A percentile compares a stretch with the other conserved stretches of the same genome.
Conservation (phyloP, 768 basidiomycete genomes). For the Boletellus sp. region DNA sequence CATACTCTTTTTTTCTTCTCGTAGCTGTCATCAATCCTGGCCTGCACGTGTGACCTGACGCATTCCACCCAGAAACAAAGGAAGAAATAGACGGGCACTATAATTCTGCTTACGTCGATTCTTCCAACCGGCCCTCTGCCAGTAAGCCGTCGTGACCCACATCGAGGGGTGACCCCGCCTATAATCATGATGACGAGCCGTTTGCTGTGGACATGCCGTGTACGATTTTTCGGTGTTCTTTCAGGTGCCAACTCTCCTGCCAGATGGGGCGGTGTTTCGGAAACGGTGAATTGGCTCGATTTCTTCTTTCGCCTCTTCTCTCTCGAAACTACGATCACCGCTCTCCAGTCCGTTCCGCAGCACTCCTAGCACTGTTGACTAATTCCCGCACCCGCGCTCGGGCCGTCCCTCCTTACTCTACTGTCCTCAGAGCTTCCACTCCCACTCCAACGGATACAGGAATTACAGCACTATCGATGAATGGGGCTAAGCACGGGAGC, state of each 20-base stretch:
- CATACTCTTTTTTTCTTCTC: too few relatives aligned
- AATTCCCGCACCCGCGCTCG: too few relatives aligned
- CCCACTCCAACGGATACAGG: too few relatives aligned
- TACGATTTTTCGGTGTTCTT: conserved; percentile 37
- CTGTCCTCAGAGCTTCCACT: too few relatives aligned
- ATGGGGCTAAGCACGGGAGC: conserved; percentile 78
- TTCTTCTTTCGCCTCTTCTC: too few relatives aligned
- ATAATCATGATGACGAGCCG: conserved; percentile 68
- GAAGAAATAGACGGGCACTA: conserved; percentile 93
- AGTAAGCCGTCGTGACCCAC: conserved; percentile 40
- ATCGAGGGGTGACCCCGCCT: background rate
- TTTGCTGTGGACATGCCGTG: conserved; percentile 89
- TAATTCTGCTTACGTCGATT: conserved; percentile 72
- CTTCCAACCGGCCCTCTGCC: conserved; percentile 78
- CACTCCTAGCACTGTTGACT: too few relatives aligned
- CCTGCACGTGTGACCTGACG: conserved; percentile 76
- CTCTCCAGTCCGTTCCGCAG: too few relatives aligned
- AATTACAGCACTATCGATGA: conserved; percentile 86
- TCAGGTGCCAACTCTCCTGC: background rate
- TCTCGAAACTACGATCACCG: too few relatives aligned
- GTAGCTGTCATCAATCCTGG: conserved; percentile 78
- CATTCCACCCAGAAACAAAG: too few relatives aligned
- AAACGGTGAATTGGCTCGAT: too few relatives aligned
- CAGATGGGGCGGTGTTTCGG: conserved; percentile 85
- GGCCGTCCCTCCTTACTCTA: too few relatives aligned